Evolutionary conservation across 2,329 filamentous ascomycete species (phyloP).

Genomic region (Periconia macrospinosa): DNA sequence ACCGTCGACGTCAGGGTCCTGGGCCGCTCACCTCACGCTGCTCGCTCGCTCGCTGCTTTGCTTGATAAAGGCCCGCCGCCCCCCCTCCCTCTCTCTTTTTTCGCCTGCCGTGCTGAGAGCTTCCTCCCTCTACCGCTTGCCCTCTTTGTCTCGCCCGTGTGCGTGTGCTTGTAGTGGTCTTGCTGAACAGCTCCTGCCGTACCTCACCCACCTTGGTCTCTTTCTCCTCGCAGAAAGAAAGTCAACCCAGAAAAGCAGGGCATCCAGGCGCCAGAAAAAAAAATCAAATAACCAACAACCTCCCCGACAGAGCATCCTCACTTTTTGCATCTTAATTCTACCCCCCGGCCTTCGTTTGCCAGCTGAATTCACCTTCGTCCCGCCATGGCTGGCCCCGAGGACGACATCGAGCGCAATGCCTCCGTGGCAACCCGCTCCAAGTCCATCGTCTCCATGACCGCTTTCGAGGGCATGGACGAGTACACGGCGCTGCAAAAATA

Average conservation of each 20-base stretch:
- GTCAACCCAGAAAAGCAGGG: too few species aligned
- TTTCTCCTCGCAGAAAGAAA: too few species aligned
- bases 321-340: not conserved
- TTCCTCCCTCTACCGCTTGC: not conserved
- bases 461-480: conserved; percentile 58
- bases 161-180: too few species aligned
- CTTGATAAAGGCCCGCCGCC: not conserved
- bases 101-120: not conserved
- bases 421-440: conserved; percentile 35
- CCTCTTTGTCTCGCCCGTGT: not conserved
- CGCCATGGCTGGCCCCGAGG: conserved; percentile 20
- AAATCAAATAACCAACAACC: too few species aligned
- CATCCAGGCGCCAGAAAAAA: too few species aligned
- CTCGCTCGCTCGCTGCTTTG: conserved; percentile 6
- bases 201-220: too few species aligned
- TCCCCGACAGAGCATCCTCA: too few species aligned
- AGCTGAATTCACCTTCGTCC: conserved; percentile 1
- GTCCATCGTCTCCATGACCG: conserved; percentile 38
- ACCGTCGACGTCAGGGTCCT: conserved; percentile 14
- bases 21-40: conserved; percentile 8
- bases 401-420: conserved; percentile 37
- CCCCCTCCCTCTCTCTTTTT: conserved; percentile 8
- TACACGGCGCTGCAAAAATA: conserved; percentile 68
- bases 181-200: too few species aligned
- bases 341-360: not conserved